Percentiles rank a stretch among this genome's conserved stretches.
These are phyloP conservation scores for Rhododendron kiyosumense DNA, from an alignment of 148 eudicot genomes.

Conservation along the genomic window DNA sequence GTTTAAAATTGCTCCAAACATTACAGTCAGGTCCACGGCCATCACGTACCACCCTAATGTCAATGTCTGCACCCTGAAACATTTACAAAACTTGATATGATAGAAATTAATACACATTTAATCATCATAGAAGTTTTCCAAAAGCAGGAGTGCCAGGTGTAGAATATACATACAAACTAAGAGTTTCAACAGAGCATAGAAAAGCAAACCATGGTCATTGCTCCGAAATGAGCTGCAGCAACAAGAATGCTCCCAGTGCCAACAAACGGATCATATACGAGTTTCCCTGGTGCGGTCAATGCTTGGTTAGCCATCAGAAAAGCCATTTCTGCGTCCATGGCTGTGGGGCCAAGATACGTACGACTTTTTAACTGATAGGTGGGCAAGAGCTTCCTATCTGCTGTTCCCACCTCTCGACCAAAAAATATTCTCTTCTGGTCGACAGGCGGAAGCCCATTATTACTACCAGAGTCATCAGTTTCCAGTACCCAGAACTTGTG, in stretches of 20 bases:
- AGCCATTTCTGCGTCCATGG: constrained; percentile 99
- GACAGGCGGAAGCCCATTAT: constrained; percentile 89
- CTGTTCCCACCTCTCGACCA: constrained; percentile 84
- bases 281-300: constrained; percentile 76
- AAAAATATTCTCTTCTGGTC: constrained; percentile 71
- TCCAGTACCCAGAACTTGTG: constrained; percentile 88
- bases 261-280: constrained; percentile 94
- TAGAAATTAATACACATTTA: background rate
- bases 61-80: constrained; percentile 99
- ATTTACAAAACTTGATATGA: constrained; percentile 31
- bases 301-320: constrained; percentile 99
- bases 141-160: background rate
- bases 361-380: constrained; percentile 94
- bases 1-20: constrained; percentile 98
- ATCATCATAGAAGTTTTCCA: background rate
- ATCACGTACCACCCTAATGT: constrained; percentile 98
- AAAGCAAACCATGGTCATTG: constrained; percentile 94
- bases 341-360: constrained; percentile 91
- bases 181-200: background rate
- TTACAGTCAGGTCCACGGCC: constrained; percentile 88
- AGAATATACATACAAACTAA: background rate
- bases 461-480: constrained; percentile 70
- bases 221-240: constrained; percentile 93
- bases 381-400: constrained; percentile 86
- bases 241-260: constrained; percentile 96